A percentile compares a stretch with the other conserved stretches of the same genome.
phyloP scores from a whole-genome alignment of 73 alveolate genomes.

The Tetrahymena elliotti region DNA sequence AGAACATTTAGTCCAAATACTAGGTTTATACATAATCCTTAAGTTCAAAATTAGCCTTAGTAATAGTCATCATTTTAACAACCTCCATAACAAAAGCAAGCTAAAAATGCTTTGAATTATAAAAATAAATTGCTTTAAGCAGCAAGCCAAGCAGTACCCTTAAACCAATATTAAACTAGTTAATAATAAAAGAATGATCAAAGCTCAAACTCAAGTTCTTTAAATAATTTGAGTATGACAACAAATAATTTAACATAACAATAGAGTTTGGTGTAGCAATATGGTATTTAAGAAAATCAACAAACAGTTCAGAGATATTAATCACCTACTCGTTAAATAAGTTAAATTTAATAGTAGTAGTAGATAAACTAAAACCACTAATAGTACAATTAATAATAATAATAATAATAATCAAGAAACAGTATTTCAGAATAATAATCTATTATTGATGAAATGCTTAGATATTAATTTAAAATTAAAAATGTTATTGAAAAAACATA shows the following conservation, averaged over 20 bases:
- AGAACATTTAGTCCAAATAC: background rate
- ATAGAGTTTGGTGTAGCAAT: background rate
- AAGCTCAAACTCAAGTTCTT: background rate
- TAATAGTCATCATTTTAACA: background rate
- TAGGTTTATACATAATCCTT: background rate
- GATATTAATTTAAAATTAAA: background rate
- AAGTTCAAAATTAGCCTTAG: background rate
- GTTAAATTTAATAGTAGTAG: background rate
- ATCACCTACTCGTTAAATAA: background rate
- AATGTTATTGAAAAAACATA: background rate
- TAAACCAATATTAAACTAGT: background rate
- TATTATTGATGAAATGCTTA: background rate
- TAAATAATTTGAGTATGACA: background rate
- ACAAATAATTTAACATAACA: background rate
- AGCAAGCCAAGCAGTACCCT: background rate
- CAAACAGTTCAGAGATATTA: background rate
- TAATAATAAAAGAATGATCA: background rate
- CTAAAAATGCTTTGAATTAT: background rate
- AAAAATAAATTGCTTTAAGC: background rate
- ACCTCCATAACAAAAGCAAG: background rate
- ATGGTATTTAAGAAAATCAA: background rate
- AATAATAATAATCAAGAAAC: background rate
- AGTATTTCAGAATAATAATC: background rate
- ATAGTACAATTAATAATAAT: too few species aligned
- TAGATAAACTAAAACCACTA: too few species aligned